Percentiles rank a stretch among this genome's conserved stretches.
Conservation (phyloP, 1,284 basidiomycete species). For the Heterobasidion irregulare region DNA sequence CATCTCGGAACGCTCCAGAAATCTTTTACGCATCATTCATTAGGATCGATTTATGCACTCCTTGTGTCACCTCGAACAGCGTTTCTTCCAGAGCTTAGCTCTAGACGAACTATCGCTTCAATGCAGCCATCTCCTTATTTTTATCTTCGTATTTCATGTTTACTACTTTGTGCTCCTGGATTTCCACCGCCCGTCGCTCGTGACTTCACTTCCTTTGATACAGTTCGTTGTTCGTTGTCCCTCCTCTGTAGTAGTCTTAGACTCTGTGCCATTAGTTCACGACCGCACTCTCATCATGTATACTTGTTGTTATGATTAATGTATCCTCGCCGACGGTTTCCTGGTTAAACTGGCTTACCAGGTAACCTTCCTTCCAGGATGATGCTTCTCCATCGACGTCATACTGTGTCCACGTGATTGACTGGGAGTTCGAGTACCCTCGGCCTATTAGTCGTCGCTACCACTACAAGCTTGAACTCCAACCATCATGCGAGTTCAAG, state of each 20-base stretch:
- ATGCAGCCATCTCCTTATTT: not conserved
- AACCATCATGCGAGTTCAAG: not conserved
- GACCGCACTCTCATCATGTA: not conserved
- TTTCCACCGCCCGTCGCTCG: not conserved
- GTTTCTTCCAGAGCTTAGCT: not conserved
- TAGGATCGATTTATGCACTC: constrained; percentile 4
- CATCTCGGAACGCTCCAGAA: constrained; percentile 11
- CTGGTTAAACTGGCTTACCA: too few relatives aligned
- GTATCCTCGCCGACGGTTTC: not conserved
- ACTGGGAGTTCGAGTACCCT: not conserved
- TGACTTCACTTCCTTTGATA: not conserved
- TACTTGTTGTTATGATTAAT: not conserved
- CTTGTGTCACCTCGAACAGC: not conserved
- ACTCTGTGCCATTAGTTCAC: not conserved
- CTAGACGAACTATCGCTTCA: not conserved
- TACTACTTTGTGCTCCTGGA: constrained; percentile 3
- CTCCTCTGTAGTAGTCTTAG: not conserved
- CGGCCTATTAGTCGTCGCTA: too few relatives aligned
- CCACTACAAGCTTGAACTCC: not conserved
- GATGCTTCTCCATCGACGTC: too few relatives aligned
- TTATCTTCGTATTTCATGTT: constrained; percentile 6
- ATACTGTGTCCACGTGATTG: too few relatives aligned
- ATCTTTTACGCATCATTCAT: constrained; percentile 5
- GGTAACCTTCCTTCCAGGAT: too few relatives aligned
- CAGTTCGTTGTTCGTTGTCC: not conserved